Evolutionary conservation across 371 early-diverging fungal genomes (phyloP).

Genomic region (Apophysomyces elegans): DNA sequence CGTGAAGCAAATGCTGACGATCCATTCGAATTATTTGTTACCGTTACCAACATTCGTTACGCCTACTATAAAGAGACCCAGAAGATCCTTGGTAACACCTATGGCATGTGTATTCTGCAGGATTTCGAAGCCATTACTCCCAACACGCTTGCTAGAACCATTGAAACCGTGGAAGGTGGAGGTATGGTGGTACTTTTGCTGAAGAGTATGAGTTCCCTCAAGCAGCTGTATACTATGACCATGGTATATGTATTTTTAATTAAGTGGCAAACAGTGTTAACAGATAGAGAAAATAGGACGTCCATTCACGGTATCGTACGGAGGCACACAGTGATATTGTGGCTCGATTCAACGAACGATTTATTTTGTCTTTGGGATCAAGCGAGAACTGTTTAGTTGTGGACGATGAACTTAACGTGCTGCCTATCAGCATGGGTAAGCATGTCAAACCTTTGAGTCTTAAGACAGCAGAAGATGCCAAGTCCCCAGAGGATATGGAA

Average conservation of each 20-base stretch:
- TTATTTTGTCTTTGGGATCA: slow-evolving; percentile 91
- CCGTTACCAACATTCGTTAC: slow-evolving; percentile 95
- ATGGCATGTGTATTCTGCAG: slow-evolving; percentile 98
- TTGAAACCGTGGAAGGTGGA: slow-evolving; percentile 99
- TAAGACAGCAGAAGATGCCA: slow-evolving; percentile 55
- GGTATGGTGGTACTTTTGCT: slow-evolving; percentile 95
- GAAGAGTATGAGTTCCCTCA: slow-evolving; percentile 92
- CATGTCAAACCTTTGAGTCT: slow-evolving; percentile 85
- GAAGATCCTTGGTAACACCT: slow-evolving; percentile 98
- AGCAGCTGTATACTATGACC: slow-evolving; percentile 96
- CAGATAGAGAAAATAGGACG: slow-evolving; percentile 66
- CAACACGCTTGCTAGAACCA: slow-evolving; percentile 95
- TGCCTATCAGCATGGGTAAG: slow-evolving; percentile 92
- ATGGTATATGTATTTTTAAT: slow-evolving; percentile 68
- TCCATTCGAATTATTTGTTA: slow-evolving; percentile 95
- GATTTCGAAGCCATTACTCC: slow-evolving; percentile 99
- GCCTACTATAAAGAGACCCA: slow-evolving; percentile 99
- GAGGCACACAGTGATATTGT: slow-evolving; percentile 93
- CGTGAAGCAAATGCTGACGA: slow-evolving; percentile 92
- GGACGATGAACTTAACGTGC: slow-evolving; percentile 96
- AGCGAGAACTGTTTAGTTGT: slow-evolving; percentile 94
- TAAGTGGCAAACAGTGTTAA: neutral
- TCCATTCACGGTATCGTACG: slow-evolving; percentile 92
- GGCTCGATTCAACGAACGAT: slow-evolving; percentile 97
- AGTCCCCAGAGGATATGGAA: slow-evolving; percentile 73